A percentile compares a stretch with the other conserved stretches of the same genome.
phyloP scores from a whole-genome alignment of 306 rosid species.

The Malus fusca region DNA sequence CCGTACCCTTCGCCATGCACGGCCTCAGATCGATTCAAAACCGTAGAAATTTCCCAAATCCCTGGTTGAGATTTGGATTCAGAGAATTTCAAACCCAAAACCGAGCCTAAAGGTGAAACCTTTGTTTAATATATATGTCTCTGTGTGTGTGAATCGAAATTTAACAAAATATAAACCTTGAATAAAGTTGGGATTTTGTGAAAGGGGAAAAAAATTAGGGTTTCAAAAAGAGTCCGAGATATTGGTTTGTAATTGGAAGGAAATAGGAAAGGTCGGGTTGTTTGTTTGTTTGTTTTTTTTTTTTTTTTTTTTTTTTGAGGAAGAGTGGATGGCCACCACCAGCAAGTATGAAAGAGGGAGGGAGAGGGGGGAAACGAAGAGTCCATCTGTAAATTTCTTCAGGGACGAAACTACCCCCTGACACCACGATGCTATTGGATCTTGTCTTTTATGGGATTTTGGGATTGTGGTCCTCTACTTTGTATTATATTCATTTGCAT shows the following conservation, averaged over 20 bases:
- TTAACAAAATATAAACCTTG: not conserved
- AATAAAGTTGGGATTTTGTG: not conserved
- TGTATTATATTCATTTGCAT: not conserved
- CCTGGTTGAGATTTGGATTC: not conserved
- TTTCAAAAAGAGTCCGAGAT: not conserved
- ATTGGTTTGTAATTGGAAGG: not conserved
- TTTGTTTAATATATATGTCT: not conserved
- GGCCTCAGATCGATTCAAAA: slow-evolving; percentile 4
- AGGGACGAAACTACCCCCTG: not conserved
- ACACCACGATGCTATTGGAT: no score
- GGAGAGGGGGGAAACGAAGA: not conserved
- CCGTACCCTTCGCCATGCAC: slow-evolving; percentile 80
- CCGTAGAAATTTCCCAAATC: slow-evolving; percentile 1
- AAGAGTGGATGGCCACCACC: not conserved
- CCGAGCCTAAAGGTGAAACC: not conserved
- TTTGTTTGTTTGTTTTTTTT: no score
- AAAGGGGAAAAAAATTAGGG: not conserved
- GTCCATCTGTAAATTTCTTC: not conserved
- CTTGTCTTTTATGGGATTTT: not conserved
- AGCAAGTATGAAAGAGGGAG: not conserved
- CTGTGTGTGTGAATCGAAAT: not conserved
- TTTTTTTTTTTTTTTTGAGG: not conserved
- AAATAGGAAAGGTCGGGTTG: not conserved
- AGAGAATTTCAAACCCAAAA: not conserved
- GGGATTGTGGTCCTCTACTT: not conserved